Percentiles rank a stretch among this genome's conserved stretches.
Conservation (phyloP, 75 land plant species). For the Ceratopteris richardii region DNA sequence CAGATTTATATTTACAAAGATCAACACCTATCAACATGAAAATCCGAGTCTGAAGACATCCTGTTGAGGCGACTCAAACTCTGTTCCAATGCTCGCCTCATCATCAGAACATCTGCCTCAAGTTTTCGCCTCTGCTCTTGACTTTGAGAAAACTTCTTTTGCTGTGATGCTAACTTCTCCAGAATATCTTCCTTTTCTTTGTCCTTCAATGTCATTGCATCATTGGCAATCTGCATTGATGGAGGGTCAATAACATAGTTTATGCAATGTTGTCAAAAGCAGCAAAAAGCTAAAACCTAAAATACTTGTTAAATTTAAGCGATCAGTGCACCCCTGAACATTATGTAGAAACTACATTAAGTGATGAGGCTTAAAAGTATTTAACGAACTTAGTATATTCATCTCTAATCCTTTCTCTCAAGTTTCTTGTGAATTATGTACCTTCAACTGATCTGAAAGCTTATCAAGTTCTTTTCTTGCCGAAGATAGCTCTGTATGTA, state of each 20-base stretch:
- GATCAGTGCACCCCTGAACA: too few relatives aligned
- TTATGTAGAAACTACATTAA: too few relatives aligned
- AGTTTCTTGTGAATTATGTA: too few relatives aligned
- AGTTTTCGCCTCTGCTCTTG: constrained; percentile 48
- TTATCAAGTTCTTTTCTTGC: constrained; percentile 62
- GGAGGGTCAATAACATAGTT: too few relatives aligned
- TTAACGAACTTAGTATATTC: too few relatives aligned
- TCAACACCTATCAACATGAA: constrained; percentile 80
- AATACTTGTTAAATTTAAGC: too few relatives aligned
- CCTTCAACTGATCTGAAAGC: constrained; percentile 56
- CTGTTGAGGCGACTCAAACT: constrained; percentile 88
- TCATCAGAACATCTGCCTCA: constrained; percentile 75
- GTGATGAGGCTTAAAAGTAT: too few relatives aligned
- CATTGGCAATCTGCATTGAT: constrained; percentile 52
- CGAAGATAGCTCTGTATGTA: constrained; percentile 52
- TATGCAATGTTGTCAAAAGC: too few relatives aligned
- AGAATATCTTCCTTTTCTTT: constrained; percentile 54
- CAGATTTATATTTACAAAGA: too few relatives aligned
- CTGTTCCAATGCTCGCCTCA: constrained; percentile 85
- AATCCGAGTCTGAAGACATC: constrained; percentile 95
- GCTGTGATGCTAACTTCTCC: constrained; percentile 46
- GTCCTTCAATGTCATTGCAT: constrained; percentile 36
- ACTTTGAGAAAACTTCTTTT: constrained; percentile 38
- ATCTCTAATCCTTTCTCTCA: too few relatives aligned
- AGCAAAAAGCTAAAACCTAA: too few relatives aligned